phyloP scores from a whole-genome alignment of 441 rosid species.

The Arabidopsis hybrid region DNA sequence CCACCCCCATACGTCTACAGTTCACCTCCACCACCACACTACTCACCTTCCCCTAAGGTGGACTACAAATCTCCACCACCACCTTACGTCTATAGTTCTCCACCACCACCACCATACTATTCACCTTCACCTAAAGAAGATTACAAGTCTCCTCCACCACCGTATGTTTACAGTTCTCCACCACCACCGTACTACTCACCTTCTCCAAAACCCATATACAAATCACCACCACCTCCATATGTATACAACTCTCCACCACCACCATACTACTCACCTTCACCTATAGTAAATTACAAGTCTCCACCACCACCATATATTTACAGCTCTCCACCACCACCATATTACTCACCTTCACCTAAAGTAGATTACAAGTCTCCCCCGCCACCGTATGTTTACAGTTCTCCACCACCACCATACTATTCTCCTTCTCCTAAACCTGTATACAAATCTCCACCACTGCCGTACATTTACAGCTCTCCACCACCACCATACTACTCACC shows the following conservation, averaged over 20 bases:
- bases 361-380: slow-evolving; percentile 22
- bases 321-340: slow-evolving; percentile 12
- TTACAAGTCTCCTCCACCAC: slow-evolving; percentile 33
- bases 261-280: slow-evolving; percentile 10
- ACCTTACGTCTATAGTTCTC: neutral
- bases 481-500: neutral
- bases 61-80: slow-evolving; percentile 21
- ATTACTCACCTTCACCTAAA: slow-evolving; percentile 7
- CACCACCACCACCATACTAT: slow-evolving; percentile 6
- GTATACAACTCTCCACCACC: slow-evolving; percentile 12
- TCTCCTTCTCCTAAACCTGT: neutral
- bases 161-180: slow-evolving; percentile 17
- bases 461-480: neutral
- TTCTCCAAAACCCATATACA: neutral
- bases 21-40: slow-evolving; percentile 1
- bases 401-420: slow-evolving; percentile 7
- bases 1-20: neutral
- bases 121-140: slow-evolving; percentile 12
- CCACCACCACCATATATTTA: slow-evolving; percentile 15
- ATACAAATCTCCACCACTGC: neutral
- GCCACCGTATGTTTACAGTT: slow-evolving; percentile 23
- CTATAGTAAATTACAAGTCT: neutral
- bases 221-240: neutral
- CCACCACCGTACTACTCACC: neutral
- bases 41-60: neutral